phyloP scores from a whole-genome alignment of 2,329 filamentous ascomycete genomes.

The Trichoderma endophyticum region DNA sequence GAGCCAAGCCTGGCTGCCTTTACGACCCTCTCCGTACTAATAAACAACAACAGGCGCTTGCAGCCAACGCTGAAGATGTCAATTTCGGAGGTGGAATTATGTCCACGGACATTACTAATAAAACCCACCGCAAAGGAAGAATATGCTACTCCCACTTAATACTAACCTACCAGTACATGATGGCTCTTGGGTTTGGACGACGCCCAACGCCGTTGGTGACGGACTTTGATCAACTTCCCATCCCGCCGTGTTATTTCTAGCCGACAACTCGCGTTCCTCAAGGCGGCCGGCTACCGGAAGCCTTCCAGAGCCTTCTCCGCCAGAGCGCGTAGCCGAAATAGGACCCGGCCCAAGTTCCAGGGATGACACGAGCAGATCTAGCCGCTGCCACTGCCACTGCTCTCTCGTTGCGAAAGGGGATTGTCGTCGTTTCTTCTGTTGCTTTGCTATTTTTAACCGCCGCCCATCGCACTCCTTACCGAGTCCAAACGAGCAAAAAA shows the following conservation, averaged over 20 bases:
- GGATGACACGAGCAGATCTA: constrained; percentile 15
- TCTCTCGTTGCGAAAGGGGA: neutral
- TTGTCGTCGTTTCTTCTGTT: neutral
- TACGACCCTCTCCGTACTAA: neutral
- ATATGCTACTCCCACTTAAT: neutral
- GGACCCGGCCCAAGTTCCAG: constrained; percentile 4
- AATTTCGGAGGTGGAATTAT: constrained; percentile 3
- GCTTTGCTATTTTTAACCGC: neutral
- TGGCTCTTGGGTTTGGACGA: neutral
- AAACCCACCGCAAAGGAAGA: neutral
- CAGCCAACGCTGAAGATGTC: neutral
- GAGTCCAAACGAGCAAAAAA: constrained; percentile 10
- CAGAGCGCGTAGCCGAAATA: constrained; percentile 17
- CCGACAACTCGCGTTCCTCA: neutral
- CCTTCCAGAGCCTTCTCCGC: neutral
- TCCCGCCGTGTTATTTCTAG: neutral
- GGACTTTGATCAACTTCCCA: constrained; percentile 2
- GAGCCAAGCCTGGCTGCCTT: neutral
- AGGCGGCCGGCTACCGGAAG: constrained; percentile 6
- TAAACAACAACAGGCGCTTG: neutral
- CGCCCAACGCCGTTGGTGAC: neutral
- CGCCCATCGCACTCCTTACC: neutral
- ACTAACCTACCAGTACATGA: neutral
- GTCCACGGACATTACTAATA: neutral
- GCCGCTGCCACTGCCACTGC: neutral